phyloP scores from a whole-genome alignment of 768 basidiomycete species.

The Xerocomus spinulosus region DNA sequence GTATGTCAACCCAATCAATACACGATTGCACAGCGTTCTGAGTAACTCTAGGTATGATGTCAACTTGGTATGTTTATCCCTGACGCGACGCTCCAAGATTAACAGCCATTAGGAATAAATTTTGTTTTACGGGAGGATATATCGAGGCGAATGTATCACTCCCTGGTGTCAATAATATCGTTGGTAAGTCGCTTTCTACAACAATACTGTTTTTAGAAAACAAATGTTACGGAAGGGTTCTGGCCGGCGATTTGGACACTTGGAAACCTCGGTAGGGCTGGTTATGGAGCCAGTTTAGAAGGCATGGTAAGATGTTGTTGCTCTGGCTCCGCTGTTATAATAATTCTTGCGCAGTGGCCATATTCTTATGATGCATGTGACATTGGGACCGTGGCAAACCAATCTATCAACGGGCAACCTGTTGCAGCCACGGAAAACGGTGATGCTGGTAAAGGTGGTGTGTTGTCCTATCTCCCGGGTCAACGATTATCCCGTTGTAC shows the following conservation, averaged over 20 bases:
- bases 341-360: constrained; percentile 45
- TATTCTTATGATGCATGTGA: constrained; percentile 75
- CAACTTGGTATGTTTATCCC: constrained; percentile 32
- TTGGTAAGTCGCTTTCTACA: constrained; percentile 32
- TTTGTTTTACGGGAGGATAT: constrained; percentile 84
- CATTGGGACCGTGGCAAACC: constrained; percentile 78
- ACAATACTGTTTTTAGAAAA: background rate
- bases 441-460: constrained; percentile 39
- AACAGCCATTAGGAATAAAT: constrained; percentile 63
- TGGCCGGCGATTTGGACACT: constrained; percentile 59
- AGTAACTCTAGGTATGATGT: constrained; percentile 45
- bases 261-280: constrained; percentile 59
- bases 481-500: constrained; percentile 86
- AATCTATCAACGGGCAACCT: constrained; percentile 69
- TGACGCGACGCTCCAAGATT: constrained; percentile 2
- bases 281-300: constrained; percentile 62
- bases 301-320: constrained; percentile 37
- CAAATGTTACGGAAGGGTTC: constrained; percentile 29
- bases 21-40: constrained; percentile 22
- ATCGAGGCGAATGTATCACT: constrained; percentile 61
- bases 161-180: constrained; percentile 62
- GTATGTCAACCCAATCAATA: constrained; percentile 21
- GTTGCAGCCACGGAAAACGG: constrained; percentile 57
- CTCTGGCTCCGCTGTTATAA: background rate
- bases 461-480: constrained; percentile 71